A percentile compares a stretch with the other conserved stretches of the same genome.
These are phyloP conservation scores for Teunomyces tritomae DNA, from an alignment of 805 yeast genomes.

Conservation along the genomic window DNA sequence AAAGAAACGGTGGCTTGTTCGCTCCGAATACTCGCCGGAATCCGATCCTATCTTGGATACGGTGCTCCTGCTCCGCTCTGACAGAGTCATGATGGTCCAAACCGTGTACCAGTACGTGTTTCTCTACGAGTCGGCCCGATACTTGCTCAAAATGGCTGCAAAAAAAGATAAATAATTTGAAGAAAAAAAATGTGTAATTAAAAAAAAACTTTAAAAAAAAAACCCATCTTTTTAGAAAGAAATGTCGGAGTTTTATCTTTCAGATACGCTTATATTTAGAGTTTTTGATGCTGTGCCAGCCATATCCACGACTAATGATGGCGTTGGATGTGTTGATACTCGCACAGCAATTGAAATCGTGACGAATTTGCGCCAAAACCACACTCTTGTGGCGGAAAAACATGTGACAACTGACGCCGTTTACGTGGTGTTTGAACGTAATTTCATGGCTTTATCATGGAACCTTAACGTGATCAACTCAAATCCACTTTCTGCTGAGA, in stretches of 20 bases:
- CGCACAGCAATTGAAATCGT: neutral
- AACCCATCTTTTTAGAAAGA: neutral
- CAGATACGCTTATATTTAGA: no score
- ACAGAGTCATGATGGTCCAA: constrained; percentile 46
- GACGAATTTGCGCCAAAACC: neutral
- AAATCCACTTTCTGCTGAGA: neutral
- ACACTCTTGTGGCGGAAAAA: neutral
- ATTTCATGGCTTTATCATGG: neutral
- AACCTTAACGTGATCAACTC: neutral
- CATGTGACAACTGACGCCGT: neutral
- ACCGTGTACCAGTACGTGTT: constrained; percentile 36
- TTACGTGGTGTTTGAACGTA: neutral
- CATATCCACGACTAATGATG: no score
- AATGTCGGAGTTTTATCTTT: no score
- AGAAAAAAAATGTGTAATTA: no score
- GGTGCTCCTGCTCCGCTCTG: constrained; percentile 26
- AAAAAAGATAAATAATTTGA: neutral
- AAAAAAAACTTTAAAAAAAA: neutral
- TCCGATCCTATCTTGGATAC: constrained; percentile 28
- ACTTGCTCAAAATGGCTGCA: neutral
- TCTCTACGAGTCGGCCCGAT: constrained; percentile 27
- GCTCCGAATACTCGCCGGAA: constrained; percentile 2
- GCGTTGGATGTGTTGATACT: no score
- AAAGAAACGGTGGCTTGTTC: neutral
- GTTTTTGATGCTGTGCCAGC: no score